A percentile compares a stretch with the other conserved stretches of the same genome.
Conservation (phyloP, 768 basidiomycete genomes). For the Hygrocybe coccinea region DNA sequence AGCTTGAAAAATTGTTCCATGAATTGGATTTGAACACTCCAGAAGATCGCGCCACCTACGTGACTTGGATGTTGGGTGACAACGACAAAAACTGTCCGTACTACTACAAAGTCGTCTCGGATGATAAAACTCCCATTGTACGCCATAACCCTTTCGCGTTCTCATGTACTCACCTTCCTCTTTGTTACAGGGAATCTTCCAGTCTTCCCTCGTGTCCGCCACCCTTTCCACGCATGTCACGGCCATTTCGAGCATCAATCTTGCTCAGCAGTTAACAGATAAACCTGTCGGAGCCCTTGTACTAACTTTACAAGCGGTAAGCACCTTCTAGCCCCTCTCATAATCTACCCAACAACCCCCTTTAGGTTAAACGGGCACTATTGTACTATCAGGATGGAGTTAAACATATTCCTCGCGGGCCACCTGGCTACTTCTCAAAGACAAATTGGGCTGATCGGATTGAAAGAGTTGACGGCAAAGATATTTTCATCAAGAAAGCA, state of each 20-base stretch:
- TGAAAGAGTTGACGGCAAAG: not conserved
- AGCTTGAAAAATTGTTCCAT: not conserved
- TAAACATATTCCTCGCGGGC: not conserved
- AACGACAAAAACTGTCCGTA: not conserved
- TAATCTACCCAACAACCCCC: not conserved
- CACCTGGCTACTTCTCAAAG: not conserved
- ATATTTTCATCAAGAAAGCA: not conserved
- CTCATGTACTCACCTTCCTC: not conserved
- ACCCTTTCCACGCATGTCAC: not conserved
- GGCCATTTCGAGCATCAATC: not conserved
- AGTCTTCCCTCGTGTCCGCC: not conserved
- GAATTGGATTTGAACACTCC: not conserved
- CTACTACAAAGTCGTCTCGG: not conserved
- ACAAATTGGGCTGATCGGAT: not conserved
- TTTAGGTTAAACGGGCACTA: not conserved
- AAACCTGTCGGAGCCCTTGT: constrained; percentile 4
- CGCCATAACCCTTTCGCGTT: not conserved
- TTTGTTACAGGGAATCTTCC: not conserved
- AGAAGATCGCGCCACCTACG: not conserved
- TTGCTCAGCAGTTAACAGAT: not conserved
- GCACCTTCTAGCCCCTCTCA: not conserved
- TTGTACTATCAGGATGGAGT: not conserved
- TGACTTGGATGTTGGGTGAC: not conserved
- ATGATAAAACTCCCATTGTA: not conserved
- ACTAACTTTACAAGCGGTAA: not conserved